A percentile compares a stretch with the other conserved stretches of the same genome.
These are phyloP conservation scores for Candolleomyces aberdarensis DNA, from an alignment of 768 basidiomycete species.

Conservation along the genomic window DNA sequence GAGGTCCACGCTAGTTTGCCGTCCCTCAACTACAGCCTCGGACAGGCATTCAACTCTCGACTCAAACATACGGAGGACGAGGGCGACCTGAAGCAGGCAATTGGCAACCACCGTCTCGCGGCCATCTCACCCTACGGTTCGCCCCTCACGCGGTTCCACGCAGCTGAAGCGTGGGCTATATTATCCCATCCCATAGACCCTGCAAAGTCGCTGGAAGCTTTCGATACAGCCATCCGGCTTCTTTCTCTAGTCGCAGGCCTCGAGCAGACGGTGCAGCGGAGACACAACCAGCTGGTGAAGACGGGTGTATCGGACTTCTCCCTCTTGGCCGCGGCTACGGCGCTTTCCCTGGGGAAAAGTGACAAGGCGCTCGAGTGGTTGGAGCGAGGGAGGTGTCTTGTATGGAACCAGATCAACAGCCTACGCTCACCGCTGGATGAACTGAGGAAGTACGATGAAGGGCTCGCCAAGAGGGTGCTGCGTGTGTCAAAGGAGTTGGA, in stretches of 20 bases:
- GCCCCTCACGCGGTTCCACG: neutral
- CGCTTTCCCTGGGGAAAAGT: neutral
- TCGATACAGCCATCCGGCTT: neutral
- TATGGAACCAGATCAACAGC: constrained; percentile 18
- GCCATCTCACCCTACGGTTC: neutral
- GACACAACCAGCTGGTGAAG: neutral
- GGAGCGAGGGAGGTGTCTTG: constrained; percentile 15
- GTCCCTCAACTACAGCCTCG: neutral
- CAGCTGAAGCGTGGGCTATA: neutral
- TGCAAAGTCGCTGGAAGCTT: neutral
- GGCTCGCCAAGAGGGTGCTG: constrained; percentile 12
- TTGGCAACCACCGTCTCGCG: neutral
- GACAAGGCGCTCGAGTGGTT: constrained; percentile 3
- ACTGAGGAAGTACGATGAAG: constrained; percentile 12
- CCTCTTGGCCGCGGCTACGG: neutral
- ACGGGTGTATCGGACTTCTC: neutral
- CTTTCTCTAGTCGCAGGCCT: neutral
- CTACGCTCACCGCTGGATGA: constrained; percentile 16
- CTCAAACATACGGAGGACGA: neutral
- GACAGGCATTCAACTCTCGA: neutral
- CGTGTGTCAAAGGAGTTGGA: neutral
- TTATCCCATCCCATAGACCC: neutral
- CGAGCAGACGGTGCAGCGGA: neutral
- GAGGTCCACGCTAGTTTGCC: neutral
- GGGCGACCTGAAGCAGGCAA: neutral